Evolutionary conservation across 2,329 filamentous ascomycete species (phyloP).

Genomic region (Pyricularia grisea): DNA sequence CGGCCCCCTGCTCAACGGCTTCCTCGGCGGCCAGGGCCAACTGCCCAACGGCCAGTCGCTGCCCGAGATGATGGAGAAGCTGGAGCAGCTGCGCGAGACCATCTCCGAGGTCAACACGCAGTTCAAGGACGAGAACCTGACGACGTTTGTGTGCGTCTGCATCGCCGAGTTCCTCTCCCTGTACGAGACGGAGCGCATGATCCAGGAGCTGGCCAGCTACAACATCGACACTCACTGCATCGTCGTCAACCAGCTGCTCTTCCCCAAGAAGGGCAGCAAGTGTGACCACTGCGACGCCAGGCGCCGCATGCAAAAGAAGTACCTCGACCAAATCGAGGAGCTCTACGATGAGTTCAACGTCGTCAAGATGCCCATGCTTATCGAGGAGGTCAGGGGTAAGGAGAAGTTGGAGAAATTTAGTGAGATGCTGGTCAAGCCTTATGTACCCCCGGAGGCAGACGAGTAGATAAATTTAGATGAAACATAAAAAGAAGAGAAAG

Average conservation of each 20-base stretch:
- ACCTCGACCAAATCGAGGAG: slow-evolving; percentile 96
- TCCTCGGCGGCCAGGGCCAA: slow-evolving; percentile 47
- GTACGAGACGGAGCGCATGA: slow-evolving; percentile 99
- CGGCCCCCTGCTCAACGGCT: slow-evolving; percentile 87
- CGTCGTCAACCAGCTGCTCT: slow-evolving; percentile 95
- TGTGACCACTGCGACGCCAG: slow-evolving; percentile 95
- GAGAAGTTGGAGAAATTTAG: slow-evolving; percentile 88
- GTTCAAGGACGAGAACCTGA: slow-evolving; percentile 93
- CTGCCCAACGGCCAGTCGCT: slow-evolving; percentile 91
- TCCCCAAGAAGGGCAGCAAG: slow-evolving; percentile 72
- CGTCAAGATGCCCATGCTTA: slow-evolving; percentile 92
- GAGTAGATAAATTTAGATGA: slow-evolving; percentile 4
- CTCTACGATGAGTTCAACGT: slow-evolving; percentile 99
- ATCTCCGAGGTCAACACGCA: slow-evolving; percentile 95
- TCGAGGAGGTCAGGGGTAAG: slow-evolving; percentile 93
- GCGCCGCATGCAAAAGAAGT: slow-evolving; percentile 98
- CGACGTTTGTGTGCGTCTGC: slow-evolving; percentile 96
- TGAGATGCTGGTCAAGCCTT: slow-evolving; percentile 72
- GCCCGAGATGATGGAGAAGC: slow-evolving; percentile 85
- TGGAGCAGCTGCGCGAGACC: slow-evolving; percentile 85
- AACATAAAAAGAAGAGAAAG: background rate
- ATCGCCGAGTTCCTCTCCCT: slow-evolving; percentile 95
- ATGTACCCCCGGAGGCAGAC: slow-evolving; percentile 48
- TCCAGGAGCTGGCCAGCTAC: slow-evolving; percentile 90
- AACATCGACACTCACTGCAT: slow-evolving; percentile 95